Evolutionary conservation across 2,329 filamentous ascomycete genomes (phyloP).

Genomic region (Dactylella cylindrospora): DNA sequence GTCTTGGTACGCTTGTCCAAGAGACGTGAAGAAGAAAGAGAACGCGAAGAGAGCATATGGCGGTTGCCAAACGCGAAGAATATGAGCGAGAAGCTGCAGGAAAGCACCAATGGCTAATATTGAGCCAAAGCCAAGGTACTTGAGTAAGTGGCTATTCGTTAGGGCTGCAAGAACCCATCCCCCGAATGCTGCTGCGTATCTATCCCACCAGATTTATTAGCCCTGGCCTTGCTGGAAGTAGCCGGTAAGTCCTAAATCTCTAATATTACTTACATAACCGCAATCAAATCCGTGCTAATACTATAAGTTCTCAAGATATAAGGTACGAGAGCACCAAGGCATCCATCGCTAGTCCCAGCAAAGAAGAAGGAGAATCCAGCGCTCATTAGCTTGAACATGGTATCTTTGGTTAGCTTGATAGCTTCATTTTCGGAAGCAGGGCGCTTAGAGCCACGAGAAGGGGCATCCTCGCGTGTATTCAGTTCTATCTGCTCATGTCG

Average conservation of each 20-base stretch:
- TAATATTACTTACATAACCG: conserved; percentile 55
- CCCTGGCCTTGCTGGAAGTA: conserved; percentile 47
- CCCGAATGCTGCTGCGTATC: conserved; percentile 49
- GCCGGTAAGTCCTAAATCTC: conserved; percentile 33
- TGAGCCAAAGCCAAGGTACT: conserved; percentile 60
- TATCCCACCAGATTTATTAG: conserved; percentile 58
- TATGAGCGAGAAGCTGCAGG: conserved; percentile 60
- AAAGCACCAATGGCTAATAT: conserved; percentile 61
- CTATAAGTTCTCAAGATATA: conserved; percentile 63
- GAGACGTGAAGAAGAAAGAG: conserved; percentile 61
- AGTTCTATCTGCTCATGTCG: conserved; percentile 24
- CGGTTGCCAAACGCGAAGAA: conserved; percentile 60
- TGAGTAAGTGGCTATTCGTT: conserved; percentile 59
- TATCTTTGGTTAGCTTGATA: conserved; percentile 45
- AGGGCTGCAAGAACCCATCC: conserved; percentile 56
- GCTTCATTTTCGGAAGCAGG: conserved; percentile 25
- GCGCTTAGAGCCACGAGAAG: not conserved
- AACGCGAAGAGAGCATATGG: conserved; percentile 61
- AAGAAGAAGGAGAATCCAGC: conserved; percentile 66
- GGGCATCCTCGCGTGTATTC: conserved; percentile 8
- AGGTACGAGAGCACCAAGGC: conserved; percentile 64
- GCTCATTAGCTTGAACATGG: conserved; percentile 58
- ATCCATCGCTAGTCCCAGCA: conserved; percentile 66
- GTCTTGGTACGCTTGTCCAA: conserved; percentile 66
- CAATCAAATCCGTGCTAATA: conserved; percentile 59